Evolutionary conservation across 1,139 yeast genomes (phyloP).

Genomic region (Suhomyces bokatorum): DNA sequence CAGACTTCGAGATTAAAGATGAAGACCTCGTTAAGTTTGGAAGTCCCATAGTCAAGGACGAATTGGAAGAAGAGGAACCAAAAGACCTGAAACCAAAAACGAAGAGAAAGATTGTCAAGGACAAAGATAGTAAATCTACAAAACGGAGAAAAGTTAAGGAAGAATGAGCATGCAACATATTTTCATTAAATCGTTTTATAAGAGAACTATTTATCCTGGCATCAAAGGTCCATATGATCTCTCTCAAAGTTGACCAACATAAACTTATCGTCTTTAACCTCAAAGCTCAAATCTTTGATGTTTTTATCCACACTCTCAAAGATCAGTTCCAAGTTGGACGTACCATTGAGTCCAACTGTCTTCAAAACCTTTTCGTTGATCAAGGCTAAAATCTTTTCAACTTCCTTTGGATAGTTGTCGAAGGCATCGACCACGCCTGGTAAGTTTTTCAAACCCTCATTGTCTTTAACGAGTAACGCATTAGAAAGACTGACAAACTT

Average conservation of each 20-base stretch:
- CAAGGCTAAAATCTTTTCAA: slow-evolving; percentile 21
- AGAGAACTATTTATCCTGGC: not conserved
- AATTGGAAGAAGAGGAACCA: slow-evolving; percentile 7
- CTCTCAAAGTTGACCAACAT: slow-evolving; percentile 41
- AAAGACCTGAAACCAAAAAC: not conserved
- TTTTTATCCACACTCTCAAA: slow-evolving; percentile 35
- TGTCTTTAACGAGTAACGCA: slow-evolving; percentile 30
- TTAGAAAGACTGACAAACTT: slow-evolving; percentile 30
- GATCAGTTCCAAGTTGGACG: slow-evolving; percentile 36
- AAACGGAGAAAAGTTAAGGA: slow-evolving; percentile 7
- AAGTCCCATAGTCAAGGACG: slow-evolving; percentile 2
- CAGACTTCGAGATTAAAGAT: slow-evolving; percentile 19
- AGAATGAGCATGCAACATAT: not conserved
- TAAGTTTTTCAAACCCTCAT: slow-evolving; percentile 22
- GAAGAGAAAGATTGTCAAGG: not conserved
- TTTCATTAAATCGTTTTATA: no score
- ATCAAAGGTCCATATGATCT: slow-evolving; percentile 35
- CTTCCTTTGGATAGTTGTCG: slow-evolving; percentile 23
- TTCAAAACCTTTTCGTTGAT: slow-evolving; percentile 34
- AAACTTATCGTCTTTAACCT: slow-evolving; percentile 36
- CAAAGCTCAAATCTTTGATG: slow-evolving; percentile 32
- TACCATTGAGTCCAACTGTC: slow-evolving; percentile 27
- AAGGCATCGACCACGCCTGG: slow-evolving; percentile 25
- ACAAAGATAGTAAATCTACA: not conserved
- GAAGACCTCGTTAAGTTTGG: not conserved